Conservation (phyloP, 1,284 basidiomycete genomes). For the Heimioporus punctisporus region DNA sequence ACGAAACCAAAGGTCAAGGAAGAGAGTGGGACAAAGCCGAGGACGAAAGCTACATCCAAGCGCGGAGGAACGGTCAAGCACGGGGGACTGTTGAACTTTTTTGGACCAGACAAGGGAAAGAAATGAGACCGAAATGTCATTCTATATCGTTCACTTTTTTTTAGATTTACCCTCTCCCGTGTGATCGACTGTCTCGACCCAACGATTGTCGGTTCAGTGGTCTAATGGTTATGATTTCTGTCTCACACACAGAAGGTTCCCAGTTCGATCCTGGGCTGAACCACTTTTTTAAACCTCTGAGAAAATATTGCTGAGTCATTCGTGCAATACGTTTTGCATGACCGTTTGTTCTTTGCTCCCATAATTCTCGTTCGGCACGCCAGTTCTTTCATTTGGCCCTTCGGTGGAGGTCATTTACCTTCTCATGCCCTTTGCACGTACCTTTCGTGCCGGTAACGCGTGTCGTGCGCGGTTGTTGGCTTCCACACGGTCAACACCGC, state of each 20-base stretch:
- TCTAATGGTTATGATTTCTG: slow-evolving; percentile 50
- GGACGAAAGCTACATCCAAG: slow-evolving; percentile 17
- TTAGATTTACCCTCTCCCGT: no score
- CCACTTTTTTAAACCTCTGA: slow-evolving; percentile 38
- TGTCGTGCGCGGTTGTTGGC: slow-evolving; percentile 14
- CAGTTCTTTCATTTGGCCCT: slow-evolving; percentile 2
- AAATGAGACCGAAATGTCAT: no score
- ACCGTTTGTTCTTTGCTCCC: slow-evolving; percentile 5
- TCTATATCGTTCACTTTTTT: no score
- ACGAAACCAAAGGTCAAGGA: background rate
- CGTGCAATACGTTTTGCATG: slow-evolving; percentile 3
- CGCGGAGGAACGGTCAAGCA: slow-evolving; percentile 25
- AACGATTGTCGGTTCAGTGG: slow-evolving; percentile 34
- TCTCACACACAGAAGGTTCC: slow-evolving; percentile 50
- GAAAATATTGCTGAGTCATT: slow-evolving; percentile 20
- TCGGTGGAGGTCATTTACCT: slow-evolving; percentile 15
- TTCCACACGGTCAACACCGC: slow-evolving; percentile 3
- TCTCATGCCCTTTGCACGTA: slow-evolving; percentile 24
- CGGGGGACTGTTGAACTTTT: slow-evolving; percentile 33
- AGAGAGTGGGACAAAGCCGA: slow-evolving; percentile 19
- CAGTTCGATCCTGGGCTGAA: slow-evolving; percentile 50
- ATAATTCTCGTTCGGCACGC: background rate
- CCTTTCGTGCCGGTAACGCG: slow-evolving; percentile 13
- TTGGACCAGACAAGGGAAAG: slow-evolving; percentile 32
- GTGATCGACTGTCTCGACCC: no score